Percentiles rank a stretch among this genome's conserved stretches.
Conservation (phyloP, 2,329 filamentous ascomycete genomes). For the Fusarium bactridioides region DNA sequence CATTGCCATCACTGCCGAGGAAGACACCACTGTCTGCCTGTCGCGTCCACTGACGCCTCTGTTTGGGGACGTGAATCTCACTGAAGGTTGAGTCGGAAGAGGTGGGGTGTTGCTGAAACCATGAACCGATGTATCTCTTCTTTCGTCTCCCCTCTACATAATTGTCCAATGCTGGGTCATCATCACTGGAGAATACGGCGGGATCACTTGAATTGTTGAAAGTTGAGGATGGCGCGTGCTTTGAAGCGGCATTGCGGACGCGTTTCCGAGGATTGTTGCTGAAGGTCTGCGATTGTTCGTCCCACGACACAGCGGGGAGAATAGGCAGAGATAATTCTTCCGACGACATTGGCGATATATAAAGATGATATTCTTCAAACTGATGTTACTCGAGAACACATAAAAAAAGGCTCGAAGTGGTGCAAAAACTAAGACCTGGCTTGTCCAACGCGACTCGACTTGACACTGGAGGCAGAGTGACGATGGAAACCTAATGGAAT, state of each 20-base stretch:
- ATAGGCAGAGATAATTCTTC: slow-evolving; percentile 54
- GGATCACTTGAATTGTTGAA: slow-evolving; percentile 75
- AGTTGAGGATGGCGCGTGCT: slow-evolving; percentile 43
- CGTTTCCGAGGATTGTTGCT: slow-evolving; percentile 52
- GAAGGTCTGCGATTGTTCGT: slow-evolving; percentile 50
- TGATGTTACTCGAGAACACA: slow-evolving; percentile 12
- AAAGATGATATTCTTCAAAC: background rate
- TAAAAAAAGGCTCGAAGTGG: background rate
- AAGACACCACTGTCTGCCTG: slow-evolving; percentile 75
- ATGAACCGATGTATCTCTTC: slow-evolving; percentile 72
- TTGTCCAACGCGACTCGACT: slow-evolving; percentile 20
- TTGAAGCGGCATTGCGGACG: slow-evolving; percentile 42
- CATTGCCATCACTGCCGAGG: slow-evolving; percentile 67
- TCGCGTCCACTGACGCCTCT: slow-evolving; percentile 63
- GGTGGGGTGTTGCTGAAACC: slow-evolving; percentile 68
- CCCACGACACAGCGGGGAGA: slow-evolving; percentile 50
- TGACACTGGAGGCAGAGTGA: slow-evolving; percentile 30
- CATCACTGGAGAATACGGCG: slow-evolving; percentile 75
- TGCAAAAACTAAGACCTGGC: slow-evolving; percentile 8
- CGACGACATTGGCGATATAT: slow-evolving; percentile 42
- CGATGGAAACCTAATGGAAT: slow-evolving; percentile 18
- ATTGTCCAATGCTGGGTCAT: slow-evolving; percentile 72
- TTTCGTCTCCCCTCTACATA: slow-evolving; percentile 64
- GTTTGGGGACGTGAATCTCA: slow-evolving; percentile 49
- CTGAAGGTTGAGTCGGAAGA: slow-evolving; percentile 59